Conservation (phyloP, 1,284 basidiomycete species). For the Erythrobasidium hasegawianum region DNA sequence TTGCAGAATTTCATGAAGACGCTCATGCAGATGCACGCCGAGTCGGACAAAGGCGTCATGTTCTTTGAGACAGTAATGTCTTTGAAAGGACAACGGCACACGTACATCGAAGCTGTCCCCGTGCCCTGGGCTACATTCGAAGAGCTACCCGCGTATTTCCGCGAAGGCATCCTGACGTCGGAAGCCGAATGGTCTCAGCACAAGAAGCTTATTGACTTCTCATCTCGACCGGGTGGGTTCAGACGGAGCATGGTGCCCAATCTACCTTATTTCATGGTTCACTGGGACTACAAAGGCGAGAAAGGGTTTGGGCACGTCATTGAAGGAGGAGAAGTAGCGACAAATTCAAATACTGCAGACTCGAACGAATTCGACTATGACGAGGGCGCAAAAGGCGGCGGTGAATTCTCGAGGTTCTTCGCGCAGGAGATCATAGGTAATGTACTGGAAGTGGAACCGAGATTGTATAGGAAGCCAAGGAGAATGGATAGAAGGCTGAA, state of each 20-base stretch:
- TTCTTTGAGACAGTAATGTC: constrained; percentile 90
- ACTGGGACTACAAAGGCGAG: constrained; percentile 92
- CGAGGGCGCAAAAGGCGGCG: constrained; percentile 80
- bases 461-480: constrained; percentile 76
- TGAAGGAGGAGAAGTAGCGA: constrained; percentile 63
- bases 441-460: constrained; percentile 79
- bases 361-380: constrained; percentile 64
- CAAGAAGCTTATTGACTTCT: constrained; percentile 90
- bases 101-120: constrained; percentile 84
- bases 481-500: constrained; percentile 67
- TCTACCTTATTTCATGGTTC: constrained; percentile 96
- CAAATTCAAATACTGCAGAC: constrained; percentile 50
- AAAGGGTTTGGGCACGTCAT: constrained; percentile 97
- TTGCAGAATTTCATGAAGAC: constrained; percentile 97
- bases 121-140: constrained; percentile 79
- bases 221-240: constrained; percentile 76
- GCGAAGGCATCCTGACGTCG: constrained; percentile 83
- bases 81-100: constrained; percentile 82
- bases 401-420: constrained; percentile 85
- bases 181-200: constrained; percentile 98
- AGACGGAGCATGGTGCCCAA: constrained; percentile 89
- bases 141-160: constrained; percentile 86
- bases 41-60: constrained; percentile 80
- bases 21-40: constrained; percentile 87
- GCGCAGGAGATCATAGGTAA: constrained; percentile 93